Base-by-base conservation (phyloP, 192 early-diverging fungal species). In the Coemansia sp. region DNA sequence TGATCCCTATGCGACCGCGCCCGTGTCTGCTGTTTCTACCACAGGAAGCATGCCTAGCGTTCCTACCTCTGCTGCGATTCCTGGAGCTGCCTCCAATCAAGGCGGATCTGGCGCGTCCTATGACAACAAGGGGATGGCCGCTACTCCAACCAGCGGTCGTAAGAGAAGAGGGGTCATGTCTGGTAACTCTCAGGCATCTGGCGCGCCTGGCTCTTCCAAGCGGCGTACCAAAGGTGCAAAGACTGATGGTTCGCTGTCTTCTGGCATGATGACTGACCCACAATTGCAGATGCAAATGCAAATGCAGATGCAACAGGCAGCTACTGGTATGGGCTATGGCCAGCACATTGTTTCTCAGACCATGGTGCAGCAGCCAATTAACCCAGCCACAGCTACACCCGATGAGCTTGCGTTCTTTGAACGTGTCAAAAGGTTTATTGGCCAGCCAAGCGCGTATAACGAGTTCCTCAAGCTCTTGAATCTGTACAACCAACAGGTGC, bases 401-500 rank as follows among this genome's bases (percentile, higher is more conserved):
- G 95, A 97, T 57, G 98, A 99, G 74, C 83, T 95, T 6, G 92
- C 93, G 38, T 94, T 98, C 69, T 98, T 99, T 86, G 96, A 98
- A 64, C 87, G 91, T 14, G 92, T 94, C 64, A 95, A 95, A 72
- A 87, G 87, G 38, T 85, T 89, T 69, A 94, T 99, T 62, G 88
- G 89, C 3, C 92, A 95, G 85, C 96, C 95, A 58, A 79, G 85
- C 15, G 90, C 91, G 0, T 99, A 97, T 75, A 93, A 92, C 78
- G 96, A 99, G 75, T 99, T 99, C 78, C 85, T 99, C 54, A 98
- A 98, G 76, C 81, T 98, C 2, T 82, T 99, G 22, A 97, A 98
- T 61, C 76, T 98, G 22, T 99, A 93, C 79, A 95, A 90, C 66
- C 93, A 98, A 70, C 93, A 97, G 77, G 91, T 98, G 38, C 86